Conservation (phyloP, 108 stramenopile species). For the Stephanodiscus triporus region DNA sequence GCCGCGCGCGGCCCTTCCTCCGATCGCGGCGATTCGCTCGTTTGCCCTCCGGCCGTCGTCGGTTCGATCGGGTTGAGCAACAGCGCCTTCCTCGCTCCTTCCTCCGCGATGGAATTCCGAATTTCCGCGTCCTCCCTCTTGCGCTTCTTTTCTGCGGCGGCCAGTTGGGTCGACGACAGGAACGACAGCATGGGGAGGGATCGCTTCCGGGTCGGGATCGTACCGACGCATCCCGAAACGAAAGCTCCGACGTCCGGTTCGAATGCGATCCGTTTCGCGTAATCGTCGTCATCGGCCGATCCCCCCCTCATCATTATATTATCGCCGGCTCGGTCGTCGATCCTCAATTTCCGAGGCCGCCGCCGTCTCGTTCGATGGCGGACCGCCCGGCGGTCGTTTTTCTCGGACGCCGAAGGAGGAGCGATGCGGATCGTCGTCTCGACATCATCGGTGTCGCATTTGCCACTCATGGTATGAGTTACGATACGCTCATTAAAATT, state of each 20-base stretch:
- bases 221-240: conserved; percentile 27
- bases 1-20: not conserved
- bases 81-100: conserved; percentile 25
- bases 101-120: conserved; percentile 23
- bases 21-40: not conserved
- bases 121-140: conserved; percentile 20
- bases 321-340: not conserved
- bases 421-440: conserved; percentile 18
- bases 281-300: not conserved
- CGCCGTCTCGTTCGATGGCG: conserved; percentile 30
- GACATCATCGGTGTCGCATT: not conserved
- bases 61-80: conserved; percentile 17
- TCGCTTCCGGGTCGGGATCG: conserved; percentile 15
- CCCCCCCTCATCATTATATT: not conserved
- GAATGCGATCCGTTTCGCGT: not conserved
- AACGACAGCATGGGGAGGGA: conserved; percentile 33
- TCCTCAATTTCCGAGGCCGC: conserved; percentile 35
- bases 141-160: conserved; percentile 41
- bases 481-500: too few species aligned
- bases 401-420: conserved; percentile 26
- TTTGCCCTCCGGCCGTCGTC: not conserved
- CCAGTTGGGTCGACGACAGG: conserved; percentile 23
- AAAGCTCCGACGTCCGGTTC: conserved; percentile 38
- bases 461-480: not conserved
- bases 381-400: conserved; percentile 40